Percentiles rank a stretch among this genome's conserved stretches.
These are phyloP conservation scores for Exobasidium rhododendri DNA, from an alignment of 1,284 basidiomycete species.

Conservation along the genomic window DNA sequence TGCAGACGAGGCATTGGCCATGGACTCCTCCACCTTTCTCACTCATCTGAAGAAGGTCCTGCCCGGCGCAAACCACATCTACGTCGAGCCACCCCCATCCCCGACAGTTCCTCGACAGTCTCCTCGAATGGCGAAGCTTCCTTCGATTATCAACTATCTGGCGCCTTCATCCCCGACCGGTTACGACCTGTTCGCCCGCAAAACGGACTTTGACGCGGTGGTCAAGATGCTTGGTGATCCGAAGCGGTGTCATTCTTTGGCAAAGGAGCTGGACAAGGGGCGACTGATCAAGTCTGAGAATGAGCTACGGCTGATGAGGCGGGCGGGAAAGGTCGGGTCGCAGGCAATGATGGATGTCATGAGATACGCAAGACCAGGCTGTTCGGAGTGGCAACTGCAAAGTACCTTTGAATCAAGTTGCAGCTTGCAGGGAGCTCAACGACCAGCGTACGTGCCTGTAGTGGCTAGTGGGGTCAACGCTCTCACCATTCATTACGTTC, in stretches of 20 bases:
- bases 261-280: conserved; percentile 39
- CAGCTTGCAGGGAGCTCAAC: conserved; percentile 36
- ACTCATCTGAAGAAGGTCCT: conserved; percentile 36
- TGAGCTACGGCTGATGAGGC: conserved; percentile 49
- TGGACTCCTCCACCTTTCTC: conserved; percentile 40
- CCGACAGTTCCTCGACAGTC: conserved; percentile 36
- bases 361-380: conserved; percentile 33
- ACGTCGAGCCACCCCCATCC: conserved; percentile 43
- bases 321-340: conserved; percentile 41
- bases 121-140: conserved; percentile 13
- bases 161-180: conserved; percentile 38
- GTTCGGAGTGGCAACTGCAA: conserved; percentile 42
- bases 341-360: conserved; percentile 49
- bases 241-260: conserved; percentile 40
- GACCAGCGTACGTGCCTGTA: conserved; percentile 52
- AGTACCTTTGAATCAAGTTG: conserved; percentile 48
- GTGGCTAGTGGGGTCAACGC: conserved; percentile 44
- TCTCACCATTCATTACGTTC: conserved; percentile 26
- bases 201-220: conserved; percentile 50
- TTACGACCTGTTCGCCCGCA: conserved; percentile 44
- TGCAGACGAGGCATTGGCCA: conserved; percentile 41
- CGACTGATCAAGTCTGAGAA: conserved; percentile 44
- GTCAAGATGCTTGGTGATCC: conserved; percentile 43
- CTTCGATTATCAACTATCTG: conserved; percentile 47
- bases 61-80: conserved; percentile 39